Percentiles rank a stretch among this genome's conserved stretches.
phyloP scores from a whole-genome alignment of 169 alveolate genomes.

The Besnoitia besnoiti region DNA sequence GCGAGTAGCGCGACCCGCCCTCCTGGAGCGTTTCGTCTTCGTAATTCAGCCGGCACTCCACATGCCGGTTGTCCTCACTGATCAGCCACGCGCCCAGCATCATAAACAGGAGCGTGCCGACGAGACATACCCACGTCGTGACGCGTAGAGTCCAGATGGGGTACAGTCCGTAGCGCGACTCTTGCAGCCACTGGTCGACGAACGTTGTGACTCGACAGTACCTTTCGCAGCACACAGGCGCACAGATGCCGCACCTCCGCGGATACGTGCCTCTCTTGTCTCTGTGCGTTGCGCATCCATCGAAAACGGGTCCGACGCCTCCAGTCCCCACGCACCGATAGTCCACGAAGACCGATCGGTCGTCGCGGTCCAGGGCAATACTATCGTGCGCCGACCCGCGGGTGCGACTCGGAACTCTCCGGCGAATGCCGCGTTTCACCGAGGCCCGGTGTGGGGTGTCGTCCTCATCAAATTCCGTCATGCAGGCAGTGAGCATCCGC shows the following conservation, averaged over 20 bases:
- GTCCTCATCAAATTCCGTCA: background rate
- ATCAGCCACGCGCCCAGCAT: slow-evolving; percentile 16
- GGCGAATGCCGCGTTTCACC: background rate
- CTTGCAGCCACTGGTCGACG: background rate
- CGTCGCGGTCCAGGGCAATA: background rate
- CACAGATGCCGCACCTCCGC: background rate
- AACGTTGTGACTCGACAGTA: background rate
- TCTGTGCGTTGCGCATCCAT: background rate
- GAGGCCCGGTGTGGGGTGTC: background rate
- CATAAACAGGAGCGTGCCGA: slow-evolving; percentile 4
- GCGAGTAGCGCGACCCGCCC: slow-evolving; percentile 29
- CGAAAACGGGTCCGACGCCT: background rate
- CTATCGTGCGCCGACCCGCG: background rate
- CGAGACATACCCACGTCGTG: slow-evolving; percentile 9
- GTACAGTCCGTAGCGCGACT: slow-evolving; percentile 3
- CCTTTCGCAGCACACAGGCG: background rate
- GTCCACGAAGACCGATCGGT: background rate
- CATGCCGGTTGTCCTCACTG: background rate
- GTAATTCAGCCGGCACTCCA: slow-evolving; percentile 46
- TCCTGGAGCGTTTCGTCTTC: slow-evolving; percentile 17
- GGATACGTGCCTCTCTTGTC: background rate
- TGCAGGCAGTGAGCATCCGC: background rate
- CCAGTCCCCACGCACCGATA: background rate
- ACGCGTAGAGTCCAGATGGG: slow-evolving; percentile 6
- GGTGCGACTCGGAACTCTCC: background rate